These are phyloP conservation scores for Penicillium nucicola DNA, from an alignment of 495 filamentous ascomycete genomes.

Conservation along the genomic window DNA sequence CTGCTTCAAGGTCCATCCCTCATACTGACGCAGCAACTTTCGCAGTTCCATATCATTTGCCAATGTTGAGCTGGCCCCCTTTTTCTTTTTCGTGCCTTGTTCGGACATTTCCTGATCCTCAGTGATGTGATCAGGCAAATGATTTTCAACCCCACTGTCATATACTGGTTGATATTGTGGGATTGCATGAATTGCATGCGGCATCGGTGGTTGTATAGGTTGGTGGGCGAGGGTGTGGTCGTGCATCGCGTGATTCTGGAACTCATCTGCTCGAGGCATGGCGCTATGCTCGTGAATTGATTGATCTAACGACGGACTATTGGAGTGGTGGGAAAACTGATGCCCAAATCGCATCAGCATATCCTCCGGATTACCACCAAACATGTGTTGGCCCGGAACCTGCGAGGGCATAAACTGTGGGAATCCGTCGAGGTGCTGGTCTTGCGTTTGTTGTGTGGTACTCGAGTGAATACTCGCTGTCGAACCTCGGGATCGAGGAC, in stretches of 20 bases:
- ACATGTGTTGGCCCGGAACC: slow-evolving; percentile 49
- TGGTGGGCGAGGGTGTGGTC: slow-evolving; percentile 41
- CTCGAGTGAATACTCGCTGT: slow-evolving; percentile 77
- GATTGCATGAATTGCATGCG: slow-evolving; percentile 32
- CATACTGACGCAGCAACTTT: slow-evolving; percentile 74
- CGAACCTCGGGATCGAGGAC: slow-evolving; percentile 75
- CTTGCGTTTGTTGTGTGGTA: slow-evolving; percentile 63
- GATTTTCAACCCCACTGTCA: slow-evolving; percentile 65
- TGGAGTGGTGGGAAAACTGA: slow-evolving; percentile 52
- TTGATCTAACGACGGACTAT: slow-evolving; percentile 49
- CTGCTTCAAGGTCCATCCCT: slow-evolving; percentile 70
- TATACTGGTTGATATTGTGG: slow-evolving; percentile 58
- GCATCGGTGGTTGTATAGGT: slow-evolving; percentile 32
- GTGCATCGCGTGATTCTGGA: slow-evolving; percentile 50
- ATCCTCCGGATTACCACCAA: slow-evolving; percentile 57
- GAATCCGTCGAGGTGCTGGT: slow-evolving; percentile 54
- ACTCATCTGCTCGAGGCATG: slow-evolving; percentile 43
- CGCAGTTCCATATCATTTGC: slow-evolving; percentile 92
- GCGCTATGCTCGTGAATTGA: slow-evolving; percentile 48
- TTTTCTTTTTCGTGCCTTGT: slow-evolving; percentile 59
- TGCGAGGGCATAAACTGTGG: slow-evolving; percentile 53
- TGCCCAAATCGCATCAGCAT: slow-evolving; percentile 58
- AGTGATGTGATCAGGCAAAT: slow-evolving; percentile 55
- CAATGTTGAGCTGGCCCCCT: slow-evolving; percentile 65
- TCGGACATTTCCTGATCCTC: slow-evolving; percentile 68